Evolutionary conservation across 768 basidiomycete genomes (phyloP).

Genomic region (Gloeostereum incarnatum): DNA sequence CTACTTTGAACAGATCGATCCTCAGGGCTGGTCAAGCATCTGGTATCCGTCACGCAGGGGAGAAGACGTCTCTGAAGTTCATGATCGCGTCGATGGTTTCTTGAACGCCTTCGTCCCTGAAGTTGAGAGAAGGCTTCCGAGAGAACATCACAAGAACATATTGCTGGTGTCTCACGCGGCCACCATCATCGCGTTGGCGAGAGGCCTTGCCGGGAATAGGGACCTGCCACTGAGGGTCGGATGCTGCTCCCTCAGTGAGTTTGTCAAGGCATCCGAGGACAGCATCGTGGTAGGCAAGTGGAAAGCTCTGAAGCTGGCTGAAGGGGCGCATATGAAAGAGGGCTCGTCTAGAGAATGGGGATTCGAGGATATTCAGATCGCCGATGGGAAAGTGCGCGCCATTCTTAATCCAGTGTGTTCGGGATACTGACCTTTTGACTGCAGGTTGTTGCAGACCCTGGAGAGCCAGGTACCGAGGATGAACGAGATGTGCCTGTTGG

Average conservation of each 20-base stretch:
- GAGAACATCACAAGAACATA: conserved; percentile 35
- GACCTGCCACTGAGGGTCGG: conserved; percentile 51
- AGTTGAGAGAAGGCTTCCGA: conserved; percentile 32
- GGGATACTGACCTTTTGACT: conserved; percentile 2
- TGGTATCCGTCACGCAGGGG: conserved; percentile 69
- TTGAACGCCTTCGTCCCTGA: conserved; percentile 40
- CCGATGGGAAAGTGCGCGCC: conserved; percentile 52
- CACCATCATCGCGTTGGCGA: conserved; percentile 56
- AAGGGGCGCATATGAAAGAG: conserved; percentile 48
- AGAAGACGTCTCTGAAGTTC: conserved; percentile 55
- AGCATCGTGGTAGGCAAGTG: conserved; percentile 30
- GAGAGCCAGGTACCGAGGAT: conserved; percentile 56
- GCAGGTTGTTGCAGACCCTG: conserved; percentile 65
- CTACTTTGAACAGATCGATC: conserved; percentile 55
- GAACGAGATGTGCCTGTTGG: conserved; percentile 52
- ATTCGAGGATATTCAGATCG: conserved; percentile 60
- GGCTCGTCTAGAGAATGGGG: conserved; percentile 71
- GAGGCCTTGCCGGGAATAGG: conserved; percentile 46
- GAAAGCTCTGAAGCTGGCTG: conserved; percentile 37
- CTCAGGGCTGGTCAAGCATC: conserved; percentile 46
- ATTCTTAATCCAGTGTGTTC: not conserved
- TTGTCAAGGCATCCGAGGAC: conserved; percentile 23
- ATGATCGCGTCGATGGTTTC: conserved; percentile 48
- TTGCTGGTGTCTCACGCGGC: conserved; percentile 72
- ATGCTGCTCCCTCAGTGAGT: conserved; percentile 65